These are phyloP conservation scores for Acanthamoeba sp. DNA, from an alignment of 208 protist species.

Conservation along the genomic window DNA sequence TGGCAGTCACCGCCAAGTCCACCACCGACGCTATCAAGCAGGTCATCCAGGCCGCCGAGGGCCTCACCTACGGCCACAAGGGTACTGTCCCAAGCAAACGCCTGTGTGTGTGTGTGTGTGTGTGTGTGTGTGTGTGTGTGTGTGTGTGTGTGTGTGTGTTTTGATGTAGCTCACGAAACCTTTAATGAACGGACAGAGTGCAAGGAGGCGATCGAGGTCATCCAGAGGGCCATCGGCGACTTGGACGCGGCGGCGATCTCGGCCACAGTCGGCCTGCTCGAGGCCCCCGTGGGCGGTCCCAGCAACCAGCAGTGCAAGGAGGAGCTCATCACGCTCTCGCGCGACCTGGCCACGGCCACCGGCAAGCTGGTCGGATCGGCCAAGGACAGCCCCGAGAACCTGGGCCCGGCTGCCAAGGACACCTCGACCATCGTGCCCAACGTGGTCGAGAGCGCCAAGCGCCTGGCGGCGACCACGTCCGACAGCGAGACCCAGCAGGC, in stretches of 20 bases:
- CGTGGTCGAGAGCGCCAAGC: slow-evolving; percentile 81
- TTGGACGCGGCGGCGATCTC: slow-evolving; percentile 83
- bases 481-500: slow-evolving; percentile 82
- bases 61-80: slow-evolving; percentile 74
- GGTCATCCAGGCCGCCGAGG: slow-evolving; percentile 72
- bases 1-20: slow-evolving; percentile 73
- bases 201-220: slow-evolving; percentile 84
- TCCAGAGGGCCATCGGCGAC: slow-evolving; percentile 83
- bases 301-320: slow-evolving; percentile 77
- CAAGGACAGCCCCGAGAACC: slow-evolving; percentile 79
- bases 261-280: slow-evolving; percentile 82
- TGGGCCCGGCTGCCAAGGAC: slow-evolving; percentile 77
- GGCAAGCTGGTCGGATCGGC: slow-evolving; percentile 70
- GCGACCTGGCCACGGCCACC: slow-evolving; percentile 37
- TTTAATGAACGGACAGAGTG: slow-evolving; percentile 16
- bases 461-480: slow-evolving; percentile 80
- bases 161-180: too few relatives aligned
- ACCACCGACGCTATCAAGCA: slow-evolving; percentile 74
- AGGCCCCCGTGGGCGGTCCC: slow-evolving; percentile 74
- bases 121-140: too few relatives aligned
- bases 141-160: too few relatives aligned
- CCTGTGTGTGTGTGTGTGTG: too few relatives aligned
- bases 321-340: slow-evolving; percentile 72
- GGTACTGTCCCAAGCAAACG: slow-evolving; percentile 9
- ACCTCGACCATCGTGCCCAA: slow-evolving; percentile 81